Percentiles rank a stretch among this genome's conserved stretches.
phyloP scores from a whole-genome alignment of 176 grass and related monocot genomes.

The Tillandsia leiboldiana region DNA sequence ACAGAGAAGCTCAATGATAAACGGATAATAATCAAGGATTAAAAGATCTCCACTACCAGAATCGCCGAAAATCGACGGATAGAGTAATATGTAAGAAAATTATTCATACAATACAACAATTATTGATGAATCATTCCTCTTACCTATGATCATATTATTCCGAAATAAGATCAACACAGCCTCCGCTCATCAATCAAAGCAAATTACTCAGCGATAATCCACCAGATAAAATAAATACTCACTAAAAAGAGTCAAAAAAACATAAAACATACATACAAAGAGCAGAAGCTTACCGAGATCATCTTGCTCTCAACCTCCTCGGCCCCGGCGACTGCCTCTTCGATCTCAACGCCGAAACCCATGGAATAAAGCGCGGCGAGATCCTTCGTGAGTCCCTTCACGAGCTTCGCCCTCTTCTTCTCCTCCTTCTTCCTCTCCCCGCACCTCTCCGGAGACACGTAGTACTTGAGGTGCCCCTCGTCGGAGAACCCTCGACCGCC shows the following conservation, averaged over 20 bases:
- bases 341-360: constrained; percentile 1
- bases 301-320: constrained; percentile 20
- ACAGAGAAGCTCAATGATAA: too few relatives aligned
- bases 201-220: neutral
- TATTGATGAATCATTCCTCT: too few relatives aligned
- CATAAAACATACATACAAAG: neutral
- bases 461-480: constrained; percentile 26
- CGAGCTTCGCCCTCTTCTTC: constrained; percentile 31
- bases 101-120: too few relatives aligned
- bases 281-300: constrained; percentile 22
- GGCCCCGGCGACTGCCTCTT: neutral
- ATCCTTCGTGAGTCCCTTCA: constrained; percentile 36
- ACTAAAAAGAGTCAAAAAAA: neutral
- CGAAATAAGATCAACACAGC: too few relatives aligned
- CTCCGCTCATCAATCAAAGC: too few relatives aligned
- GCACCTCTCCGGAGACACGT: constrained; percentile 10
- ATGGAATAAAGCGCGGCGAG: constrained; percentile 14
- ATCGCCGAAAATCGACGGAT: too few relatives aligned
- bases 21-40: too few relatives aligned
- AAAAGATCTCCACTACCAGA: too few relatives aligned
- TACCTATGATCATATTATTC: too few relatives aligned
- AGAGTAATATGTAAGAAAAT: too few relatives aligned
- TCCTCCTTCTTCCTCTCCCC: constrained; percentile 20
- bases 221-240: constrained; percentile 1
- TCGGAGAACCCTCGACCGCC: constrained; percentile 16